Evolutionary conservation across 73 alveolate genomes (phyloP).

Genomic region (Diophrys sp.): DNA sequence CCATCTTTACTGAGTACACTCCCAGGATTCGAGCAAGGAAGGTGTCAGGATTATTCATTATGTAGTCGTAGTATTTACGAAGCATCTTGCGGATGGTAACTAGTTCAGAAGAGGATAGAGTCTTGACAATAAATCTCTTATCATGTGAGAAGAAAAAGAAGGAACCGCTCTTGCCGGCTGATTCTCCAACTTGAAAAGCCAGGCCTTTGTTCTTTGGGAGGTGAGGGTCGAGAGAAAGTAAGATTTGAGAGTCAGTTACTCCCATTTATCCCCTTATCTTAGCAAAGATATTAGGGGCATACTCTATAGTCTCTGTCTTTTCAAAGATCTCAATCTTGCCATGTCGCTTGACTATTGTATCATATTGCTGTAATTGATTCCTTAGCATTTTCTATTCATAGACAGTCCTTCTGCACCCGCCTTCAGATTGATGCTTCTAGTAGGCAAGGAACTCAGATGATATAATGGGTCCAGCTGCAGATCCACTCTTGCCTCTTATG

Average conservation of each 20-base stretch:
- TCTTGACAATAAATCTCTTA: constrained; percentile 65
- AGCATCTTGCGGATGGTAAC: constrained; percentile 64
- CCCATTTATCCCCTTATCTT: constrained; percentile 9
- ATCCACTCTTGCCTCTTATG: too few relatives aligned
- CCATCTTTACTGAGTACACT: constrained; percentile 76
- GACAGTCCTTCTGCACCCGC: too few relatives aligned
- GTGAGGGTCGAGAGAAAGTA: constrained; percentile 26
- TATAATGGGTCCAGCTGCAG: too few relatives aligned
- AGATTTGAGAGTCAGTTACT: too few relatives aligned
- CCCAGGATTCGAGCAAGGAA: constrained; percentile 87
- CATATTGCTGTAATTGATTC: too few relatives aligned
- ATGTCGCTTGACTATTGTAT: too few relatives aligned
- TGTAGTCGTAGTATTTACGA: constrained; percentile 60
- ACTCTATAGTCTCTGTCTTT: constrained; percentile 19
- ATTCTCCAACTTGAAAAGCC: constrained; percentile 43
- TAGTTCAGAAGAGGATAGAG: constrained; percentile 77
- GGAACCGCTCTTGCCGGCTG: constrained; percentile 89
- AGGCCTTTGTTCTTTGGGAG: constrained; percentile 13
- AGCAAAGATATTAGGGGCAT: constrained; percentile 26
- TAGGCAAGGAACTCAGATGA: too few relatives aligned
- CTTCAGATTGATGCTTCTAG: too few relatives aligned
- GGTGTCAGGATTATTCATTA: constrained; percentile 51
- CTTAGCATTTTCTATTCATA: too few relatives aligned
- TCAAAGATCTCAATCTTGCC: constrained; percentile 32
- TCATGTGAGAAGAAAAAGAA: constrained; percentile 84